phyloP scores from a whole-genome alignment of 257 asterid genomes.

The Perilla frutescens region DNA sequence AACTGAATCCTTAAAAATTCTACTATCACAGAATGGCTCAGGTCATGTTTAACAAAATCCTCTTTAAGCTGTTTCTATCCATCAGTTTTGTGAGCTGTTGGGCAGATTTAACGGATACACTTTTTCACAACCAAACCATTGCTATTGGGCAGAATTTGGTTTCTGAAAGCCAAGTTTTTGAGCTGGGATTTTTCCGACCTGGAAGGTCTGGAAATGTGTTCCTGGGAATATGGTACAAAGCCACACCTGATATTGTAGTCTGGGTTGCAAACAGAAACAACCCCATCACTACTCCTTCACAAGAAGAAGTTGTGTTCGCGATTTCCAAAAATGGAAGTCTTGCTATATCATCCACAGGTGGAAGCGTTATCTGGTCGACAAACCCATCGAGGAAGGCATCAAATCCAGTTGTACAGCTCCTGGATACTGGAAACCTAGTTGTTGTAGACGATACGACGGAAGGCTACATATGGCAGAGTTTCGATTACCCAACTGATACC shows the following conservation, averaged over 20 bases:
- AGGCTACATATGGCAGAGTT: slow-evolving; percentile 9
- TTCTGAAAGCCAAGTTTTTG: slow-evolving; percentile 13
- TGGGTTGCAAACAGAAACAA: slow-evolving; percentile 28
- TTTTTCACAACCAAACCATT: not conserved
- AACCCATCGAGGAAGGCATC: not conserved
- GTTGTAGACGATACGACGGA: not conserved
- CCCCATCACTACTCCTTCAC: not conserved
- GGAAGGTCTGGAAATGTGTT: not conserved
- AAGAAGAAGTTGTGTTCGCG: not conserved
- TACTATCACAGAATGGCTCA: not conserved
- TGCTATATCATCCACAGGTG: not conserved
- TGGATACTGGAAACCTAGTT: slow-evolving; percentile 38
- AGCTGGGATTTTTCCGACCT: slow-evolving; percentile 1
- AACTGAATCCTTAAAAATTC: not conserved
- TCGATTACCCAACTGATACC: slow-evolving; percentile 17
- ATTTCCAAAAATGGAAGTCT: slow-evolving; percentile 3
- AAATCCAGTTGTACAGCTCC: not conserved
- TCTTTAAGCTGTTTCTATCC: not conserved
- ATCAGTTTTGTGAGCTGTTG: not conserved
- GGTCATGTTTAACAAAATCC: not conserved
- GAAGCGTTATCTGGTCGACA: not conserved
- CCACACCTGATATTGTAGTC: not conserved
- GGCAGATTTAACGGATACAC: not conserved
- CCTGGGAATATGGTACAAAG: not conserved
- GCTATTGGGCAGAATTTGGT: not conserved